Base-by-base conservation (phyloP, 176 grass and related monocot species). In the Bromus sterilis region DNA sequence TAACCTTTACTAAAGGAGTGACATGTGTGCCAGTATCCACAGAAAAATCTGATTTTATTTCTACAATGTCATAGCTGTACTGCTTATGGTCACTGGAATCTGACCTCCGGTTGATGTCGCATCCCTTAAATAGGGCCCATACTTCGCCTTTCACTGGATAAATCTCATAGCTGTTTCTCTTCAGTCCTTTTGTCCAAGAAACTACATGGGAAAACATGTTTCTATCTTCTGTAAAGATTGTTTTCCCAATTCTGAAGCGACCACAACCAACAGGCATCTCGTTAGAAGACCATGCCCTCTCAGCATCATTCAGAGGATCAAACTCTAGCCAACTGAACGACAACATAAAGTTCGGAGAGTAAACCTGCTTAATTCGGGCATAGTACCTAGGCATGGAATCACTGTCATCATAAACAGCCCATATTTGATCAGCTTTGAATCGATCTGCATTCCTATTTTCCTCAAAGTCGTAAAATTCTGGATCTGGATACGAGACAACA, bases 151-250 rank as follows among this genome's bases (percentile, higher is more conserved):
- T 96, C 78, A 69, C 88, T 40, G 90, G 93, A 84, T 91, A 89
- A 81, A 93, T 87, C n/a, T 72, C 80, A 82, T 84, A 89, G 63
- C 49, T 70, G 57, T 82, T 84, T 82, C 77, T 87, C 80, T 87
- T 93, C 56, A 20, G 70, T 7, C 85, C 79, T 74, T 86, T 92
- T 56, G 16, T 51, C 85, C 85, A 90, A 34, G 71, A 77, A 48
- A 92, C 63, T 32, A 84, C 44, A 90, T 96, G 93, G 56, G 90
- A 96, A 74, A 92, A 96, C 82, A 90, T 92, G 31, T 85, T 84
- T 11, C 24, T 48, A 39, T 86, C 79, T 83, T 90, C 77, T 21
- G 81, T 88, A 20, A 59, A 57, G 48, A 58, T 46, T 62, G 78
- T 55, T 28, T 36, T 80, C 29, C 93, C 93, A 67, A 88, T 56